Evolutionary conservation across 495 filamentous ascomycete genomes (phyloP).

Genomic region (Daldinia concentrica): DNA sequence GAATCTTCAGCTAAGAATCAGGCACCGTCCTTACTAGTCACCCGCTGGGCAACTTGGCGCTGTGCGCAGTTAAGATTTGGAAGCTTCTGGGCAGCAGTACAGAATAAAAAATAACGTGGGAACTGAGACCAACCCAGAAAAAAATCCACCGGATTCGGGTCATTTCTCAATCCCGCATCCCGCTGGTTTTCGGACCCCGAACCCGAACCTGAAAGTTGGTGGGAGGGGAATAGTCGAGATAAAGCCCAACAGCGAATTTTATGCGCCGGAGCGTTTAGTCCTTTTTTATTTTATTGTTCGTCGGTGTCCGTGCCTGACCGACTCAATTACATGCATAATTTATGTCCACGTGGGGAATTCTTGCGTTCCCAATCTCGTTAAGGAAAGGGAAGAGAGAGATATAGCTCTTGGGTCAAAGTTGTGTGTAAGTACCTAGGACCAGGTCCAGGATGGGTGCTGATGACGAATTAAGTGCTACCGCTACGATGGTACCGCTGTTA

Average conservation of each 20-base stretch:
- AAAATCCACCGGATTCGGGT: constrained; percentile 23
- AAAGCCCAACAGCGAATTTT: background rate
- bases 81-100: constrained; percentile 4
- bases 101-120: background rate
- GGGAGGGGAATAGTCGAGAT: background rate
- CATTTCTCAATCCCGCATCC: constrained; percentile 29
- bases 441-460: constrained; percentile 6
- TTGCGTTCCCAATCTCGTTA: constrained; percentile 9
- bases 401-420: background rate
- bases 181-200: constrained; percentile 29
- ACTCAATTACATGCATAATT: constrained; percentile 27
- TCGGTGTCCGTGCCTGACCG: constrained; percentile 36
- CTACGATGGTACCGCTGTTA: constrained; percentile 7
- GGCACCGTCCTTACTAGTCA: constrained; percentile 18
- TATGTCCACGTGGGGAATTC: constrained; percentile 29
- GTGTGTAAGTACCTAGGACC: background rate
- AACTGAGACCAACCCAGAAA: background rate
- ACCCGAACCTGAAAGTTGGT: background rate
- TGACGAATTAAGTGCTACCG: constrained; percentile 18
- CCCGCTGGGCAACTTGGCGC: constrained; percentile 13
- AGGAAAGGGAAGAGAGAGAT: background rate
- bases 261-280: constrained; percentile 33
- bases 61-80: background rate
- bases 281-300: background rate
- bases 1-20: constrained; percentile 22